These are phyloP conservation scores for Euclidium syriacum DNA, from an alignment of 345 rosid genomes.

Conservation along the genomic window DNA sequence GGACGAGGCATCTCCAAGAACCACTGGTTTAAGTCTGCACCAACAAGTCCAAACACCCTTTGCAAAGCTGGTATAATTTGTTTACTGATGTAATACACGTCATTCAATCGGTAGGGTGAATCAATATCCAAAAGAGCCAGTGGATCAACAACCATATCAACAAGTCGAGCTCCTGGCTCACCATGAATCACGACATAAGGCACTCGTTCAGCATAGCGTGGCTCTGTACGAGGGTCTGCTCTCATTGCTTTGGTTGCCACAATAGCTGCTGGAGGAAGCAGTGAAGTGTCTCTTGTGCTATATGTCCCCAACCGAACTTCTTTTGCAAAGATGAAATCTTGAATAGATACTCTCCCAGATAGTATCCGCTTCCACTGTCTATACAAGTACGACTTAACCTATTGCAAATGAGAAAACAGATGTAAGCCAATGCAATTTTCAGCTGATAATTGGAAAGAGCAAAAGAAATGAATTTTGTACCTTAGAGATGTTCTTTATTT, in stretches of 20 bases:
- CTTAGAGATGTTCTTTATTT: constrained; percentile 57
- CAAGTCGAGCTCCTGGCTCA: constrained; percentile 84
- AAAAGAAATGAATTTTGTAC: constrained; percentile 28
- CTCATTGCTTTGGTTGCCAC: constrained; percentile 87
- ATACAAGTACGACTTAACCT: constrained; percentile 75
- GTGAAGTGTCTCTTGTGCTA: constrained; percentile 54
- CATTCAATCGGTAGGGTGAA: constrained; percentile 79
- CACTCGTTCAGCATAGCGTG: constrained; percentile 82
- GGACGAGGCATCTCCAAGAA: constrained; percentile 87
- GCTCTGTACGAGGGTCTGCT: constrained; percentile 88
- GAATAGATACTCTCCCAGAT: constrained; percentile 78
- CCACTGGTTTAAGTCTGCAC: constrained; percentile 79
- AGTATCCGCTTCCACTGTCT: constrained; percentile 89
- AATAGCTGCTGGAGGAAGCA: constrained; percentile 90
- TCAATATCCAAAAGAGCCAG: constrained; percentile 66
- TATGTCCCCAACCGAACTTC: constrained; percentile 94
- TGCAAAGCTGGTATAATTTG: constrained; percentile 95
- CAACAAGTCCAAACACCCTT: constrained; percentile 82
- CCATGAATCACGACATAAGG: constrained; percentile 93
- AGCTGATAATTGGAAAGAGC: constrained; percentile 4
- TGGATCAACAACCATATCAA: constrained; percentile 96
- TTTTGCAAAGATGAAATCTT: constrained; percentile 93
- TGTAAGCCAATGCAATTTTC: constrained; percentile 4
- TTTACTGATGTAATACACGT: constrained; percentile 78
- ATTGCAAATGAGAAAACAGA: constrained; percentile 11